Evolutionary conservation across 108 stramenopile genomes (phyloP), one percentile per base, ranked within the genome.

Genomic region (Licmophora abbreviata): DNA sequence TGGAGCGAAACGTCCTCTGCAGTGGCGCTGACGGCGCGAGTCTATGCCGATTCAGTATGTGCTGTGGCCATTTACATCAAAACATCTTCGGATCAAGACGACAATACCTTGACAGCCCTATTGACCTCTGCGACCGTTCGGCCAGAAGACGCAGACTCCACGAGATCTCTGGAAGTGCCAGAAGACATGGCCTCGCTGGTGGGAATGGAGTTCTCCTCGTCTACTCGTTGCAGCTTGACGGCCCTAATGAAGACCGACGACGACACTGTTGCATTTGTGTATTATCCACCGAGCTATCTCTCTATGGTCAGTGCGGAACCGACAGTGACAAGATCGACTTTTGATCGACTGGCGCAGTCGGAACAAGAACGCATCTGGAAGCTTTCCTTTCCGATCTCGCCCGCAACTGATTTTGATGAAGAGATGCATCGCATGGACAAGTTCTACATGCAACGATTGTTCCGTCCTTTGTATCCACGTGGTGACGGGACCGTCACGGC

Each of bases 401-500:
- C 45, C 14, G 35, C 27, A 17, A 18, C 24, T 17, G 14, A n/a
- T 23, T 35, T 60, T 7, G 62, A 68, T 10, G 43, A 64, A 29
- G 53, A 30, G 28, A 24, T 74, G 20, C 59, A 76, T 44, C 50
- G 45, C 17, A 30, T 76, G 15, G 74, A 76, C 46, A 33, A 51
- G 1, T 31, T 41, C 24, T 69, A 61, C 44, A 30, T 69, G 35
- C 59, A 64, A 40, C 54, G 42, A 34, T 44, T 76, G 14, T 76
- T 76, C 32, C 74, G 74, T 22, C 74, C 74, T 1, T 51, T 54
- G 20, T 61, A 59, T 34, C 68, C 64, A 21, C 52, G 74, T 6
- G 74, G 68, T 10, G 59, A 48, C 22, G 74, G 74, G 18, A 65
- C 60, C n/a, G 61, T 67, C 8, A 41, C 62, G 27, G 54, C 73